A percentile compares a stretch with the other conserved stretches of the same genome.
Conservation (phyloP, 768 basidiomycete species). For the Leccinum olivaceopallidum region DNA sequence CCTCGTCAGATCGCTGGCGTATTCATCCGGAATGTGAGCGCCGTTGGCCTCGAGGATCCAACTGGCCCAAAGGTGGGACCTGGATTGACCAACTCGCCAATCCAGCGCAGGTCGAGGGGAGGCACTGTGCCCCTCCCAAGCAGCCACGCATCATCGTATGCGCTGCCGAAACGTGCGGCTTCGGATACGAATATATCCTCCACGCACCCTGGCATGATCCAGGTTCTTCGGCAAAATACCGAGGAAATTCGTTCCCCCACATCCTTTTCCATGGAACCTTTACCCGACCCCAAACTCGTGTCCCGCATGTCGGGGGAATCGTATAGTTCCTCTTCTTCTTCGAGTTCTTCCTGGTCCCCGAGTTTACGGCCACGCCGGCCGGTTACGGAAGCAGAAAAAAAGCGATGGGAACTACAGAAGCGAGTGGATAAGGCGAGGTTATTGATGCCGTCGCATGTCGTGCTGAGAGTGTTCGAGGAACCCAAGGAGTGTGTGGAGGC, state of each 20-base stretch:
- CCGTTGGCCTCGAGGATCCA: slow-evolving; percentile 54
- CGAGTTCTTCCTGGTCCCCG: slow-evolving; percentile 23
- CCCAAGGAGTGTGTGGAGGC: slow-evolving; percentile 73
- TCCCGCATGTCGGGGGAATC: slow-evolving; percentile 29
- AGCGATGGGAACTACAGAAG: slow-evolving; percentile 57
- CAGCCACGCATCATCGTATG: background rate
- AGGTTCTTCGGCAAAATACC: slow-evolving; percentile 16
- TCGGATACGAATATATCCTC: slow-evolving; percentile 23
- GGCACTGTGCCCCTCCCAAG: slow-evolving; percentile 8
- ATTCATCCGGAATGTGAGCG: slow-evolving; percentile 77
- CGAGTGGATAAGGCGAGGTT: slow-evolving; percentile 63
- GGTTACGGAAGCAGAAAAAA: slow-evolving; percentile 56
- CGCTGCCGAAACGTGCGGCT: slow-evolving; percentile 17
- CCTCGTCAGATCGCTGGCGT: slow-evolving; percentile 73
- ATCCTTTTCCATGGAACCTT: slow-evolving; percentile 13
- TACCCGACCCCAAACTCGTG: slow-evolving; percentile 10
- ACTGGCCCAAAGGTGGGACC: slow-evolving; percentile 43
- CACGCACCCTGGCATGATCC: slow-evolving; percentile 8
- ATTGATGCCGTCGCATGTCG: slow-evolving; percentile 55
- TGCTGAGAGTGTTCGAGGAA: slow-evolving; percentile 64
- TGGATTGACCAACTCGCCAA: slow-evolving; percentile 5
- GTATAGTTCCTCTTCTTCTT: slow-evolving; percentile 20
- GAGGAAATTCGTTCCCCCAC: slow-evolving; percentile 16
- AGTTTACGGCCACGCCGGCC: slow-evolving; percentile 9
- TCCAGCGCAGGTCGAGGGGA: slow-evolving; percentile 8